Conservation (phyloP, 768 basidiomycete genomes). For the Phylloporus sp. region DNA sequence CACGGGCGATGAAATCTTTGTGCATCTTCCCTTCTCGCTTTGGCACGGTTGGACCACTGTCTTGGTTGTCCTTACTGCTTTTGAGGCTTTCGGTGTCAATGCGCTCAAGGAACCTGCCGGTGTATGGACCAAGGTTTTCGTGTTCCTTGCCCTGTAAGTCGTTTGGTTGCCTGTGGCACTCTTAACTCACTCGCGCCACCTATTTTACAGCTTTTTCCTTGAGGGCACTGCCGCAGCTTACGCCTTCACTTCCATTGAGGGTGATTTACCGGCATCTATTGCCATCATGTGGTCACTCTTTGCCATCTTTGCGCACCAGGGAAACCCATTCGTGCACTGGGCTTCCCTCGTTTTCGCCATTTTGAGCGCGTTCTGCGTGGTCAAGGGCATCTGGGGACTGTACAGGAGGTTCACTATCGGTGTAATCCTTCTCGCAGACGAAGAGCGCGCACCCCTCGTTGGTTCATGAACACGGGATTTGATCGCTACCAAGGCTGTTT, state of each 20-base stretch:
- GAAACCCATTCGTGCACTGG: slow-evolving; percentile 80
- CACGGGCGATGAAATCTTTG: slow-evolving; percentile 76
- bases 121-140: slow-evolving; percentile 91
- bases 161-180: neutral
- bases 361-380: slow-evolving; percentile 78
- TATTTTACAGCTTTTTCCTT: slow-evolving; percentile 69
- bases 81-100: slow-evolving; percentile 87
- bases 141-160: slow-evolving; percentile 82
- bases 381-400: slow-evolving; percentile 67
- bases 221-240: slow-evolving; percentile 92
- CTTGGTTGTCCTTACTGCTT: slow-evolving; percentile 74
- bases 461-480: slow-evolving; percentile 26
- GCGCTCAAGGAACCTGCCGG: slow-evolving; percentile 62
- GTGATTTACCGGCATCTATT: slow-evolving; percentile 88
- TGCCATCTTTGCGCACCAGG: slow-evolving; percentile 84
- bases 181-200: slow-evolving; percentile 5
- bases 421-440: slow-evolving; percentile 69
- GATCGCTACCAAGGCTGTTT: neutral
- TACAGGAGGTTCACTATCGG: slow-evolving; percentile 42
- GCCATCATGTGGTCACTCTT: slow-evolving; percentile 93
- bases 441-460: slow-evolving; percentile 85
- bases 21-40: slow-evolving; percentile 94
- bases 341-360: slow-evolving; percentile 80
- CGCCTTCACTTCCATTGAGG: slow-evolving; percentile 85
- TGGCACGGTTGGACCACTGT: slow-evolving; percentile 94